These are phyloP conservation scores for Hibiscus syriacus DNA, from an alignment of 345 rosid species.

Conservation along the genomic window DNA sequence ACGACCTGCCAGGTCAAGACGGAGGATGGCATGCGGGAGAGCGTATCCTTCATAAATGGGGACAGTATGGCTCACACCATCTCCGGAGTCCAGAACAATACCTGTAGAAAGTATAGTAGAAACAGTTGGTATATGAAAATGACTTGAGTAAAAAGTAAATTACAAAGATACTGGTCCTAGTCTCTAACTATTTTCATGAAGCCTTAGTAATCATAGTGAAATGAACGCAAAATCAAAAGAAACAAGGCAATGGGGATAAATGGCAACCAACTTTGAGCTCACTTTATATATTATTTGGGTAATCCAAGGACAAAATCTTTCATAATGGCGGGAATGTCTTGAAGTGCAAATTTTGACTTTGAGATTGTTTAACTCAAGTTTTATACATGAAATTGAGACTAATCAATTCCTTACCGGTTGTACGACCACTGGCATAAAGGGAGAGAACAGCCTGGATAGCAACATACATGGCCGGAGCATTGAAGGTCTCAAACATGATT, in stretches of 20 bases:
- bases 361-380: background rate
- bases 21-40: conserved; percentile 59
- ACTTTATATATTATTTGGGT: background rate
- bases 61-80: conserved; percentile 64
- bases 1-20: conserved; percentile 54
- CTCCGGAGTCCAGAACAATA: conserved; percentile 60
- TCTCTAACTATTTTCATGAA: background rate
- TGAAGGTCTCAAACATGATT: conserved; percentile 62
- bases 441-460: conserved; percentile 71
- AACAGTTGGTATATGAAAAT: conserved; percentile 4
- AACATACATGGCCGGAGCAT: conserved; percentile 58
- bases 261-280: background rate
- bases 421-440: conserved; percentile 67
- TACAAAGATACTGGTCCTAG: background rate
- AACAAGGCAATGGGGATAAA: background rate
- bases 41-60: conserved; percentile 63
- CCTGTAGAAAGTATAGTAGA: conserved; percentile 20
- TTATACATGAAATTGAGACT: background rate
- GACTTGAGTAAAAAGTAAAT: background rate
- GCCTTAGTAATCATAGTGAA: background rate
- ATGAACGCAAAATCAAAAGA: background rate
- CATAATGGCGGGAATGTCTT: background rate
- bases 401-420: conserved; percentile 40
- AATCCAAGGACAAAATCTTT: background rate
- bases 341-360: background rate